Evolutionary conservation across 176 grass and related monocot species (phyloP).

Genomic region (Phoenix dactylifera): DNA sequence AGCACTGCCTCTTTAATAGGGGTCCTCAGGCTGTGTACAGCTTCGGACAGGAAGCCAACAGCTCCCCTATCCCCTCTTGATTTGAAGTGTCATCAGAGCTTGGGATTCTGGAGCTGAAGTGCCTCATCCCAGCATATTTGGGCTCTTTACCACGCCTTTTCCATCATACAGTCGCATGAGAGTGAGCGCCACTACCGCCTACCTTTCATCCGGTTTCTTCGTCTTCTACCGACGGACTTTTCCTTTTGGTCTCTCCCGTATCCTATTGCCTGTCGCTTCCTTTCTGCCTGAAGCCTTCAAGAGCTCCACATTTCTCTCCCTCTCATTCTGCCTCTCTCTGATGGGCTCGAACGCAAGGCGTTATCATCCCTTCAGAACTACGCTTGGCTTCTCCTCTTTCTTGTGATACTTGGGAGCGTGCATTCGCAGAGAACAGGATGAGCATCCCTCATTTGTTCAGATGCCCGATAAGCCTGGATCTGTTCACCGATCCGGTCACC

Average conservation of each 20-base stretch:
- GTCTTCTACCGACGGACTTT: no score
- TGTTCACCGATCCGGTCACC: slow-evolving; percentile 86
- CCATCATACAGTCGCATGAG: slow-evolving; percentile 15
- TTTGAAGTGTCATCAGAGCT: slow-evolving; percentile 4
- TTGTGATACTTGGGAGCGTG: slow-evolving; percentile 8
- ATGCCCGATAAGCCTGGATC: slow-evolving; percentile 91
- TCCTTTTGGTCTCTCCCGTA: no score
- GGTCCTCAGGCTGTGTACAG: no score
- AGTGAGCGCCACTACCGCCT: slow-evolving; percentile 27
- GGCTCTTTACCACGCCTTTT: not conserved
- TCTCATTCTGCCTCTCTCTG: no score
- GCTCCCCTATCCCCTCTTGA: not conserved
- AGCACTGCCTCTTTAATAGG: no score
- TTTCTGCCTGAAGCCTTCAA: no score
- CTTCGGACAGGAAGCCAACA: not conserved
- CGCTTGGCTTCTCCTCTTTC: not conserved
- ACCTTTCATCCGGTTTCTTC: not conserved
- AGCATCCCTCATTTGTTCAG: slow-evolving; percentile 87
- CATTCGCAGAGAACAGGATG: slow-evolving; percentile 25
- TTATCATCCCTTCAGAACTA: no score
- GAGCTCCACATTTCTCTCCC: no score
- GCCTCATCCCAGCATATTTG: not conserved
- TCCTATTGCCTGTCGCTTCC: no score
- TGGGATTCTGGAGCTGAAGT: not conserved
- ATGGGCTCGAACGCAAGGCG: no score